phyloP scores from a whole-genome alignment of 2,329 filamentous ascomycete species.

The Pezicula carpinea region DNA sequence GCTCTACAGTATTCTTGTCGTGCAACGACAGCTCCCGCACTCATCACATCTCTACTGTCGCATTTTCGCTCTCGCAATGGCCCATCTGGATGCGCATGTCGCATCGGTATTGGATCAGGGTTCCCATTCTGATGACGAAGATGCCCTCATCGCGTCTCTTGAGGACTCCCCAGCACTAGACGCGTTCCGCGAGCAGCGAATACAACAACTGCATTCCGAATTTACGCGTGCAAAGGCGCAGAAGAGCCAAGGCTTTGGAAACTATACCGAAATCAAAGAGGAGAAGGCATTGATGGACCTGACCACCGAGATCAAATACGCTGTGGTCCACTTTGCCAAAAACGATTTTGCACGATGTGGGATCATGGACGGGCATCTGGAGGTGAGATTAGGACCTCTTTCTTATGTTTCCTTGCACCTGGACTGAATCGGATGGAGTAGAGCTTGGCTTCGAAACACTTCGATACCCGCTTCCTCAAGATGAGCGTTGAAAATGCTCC shows the following conservation, averaged over 20 bases:
- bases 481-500: constrained; percentile 57
- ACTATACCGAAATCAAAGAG: constrained; percentile 50
- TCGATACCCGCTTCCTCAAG: constrained; percentile 51
- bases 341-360: constrained; percentile 36
- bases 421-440: constrained; percentile 13
- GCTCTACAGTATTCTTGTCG: too few relatives aligned
- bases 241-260: constrained; percentile 45
- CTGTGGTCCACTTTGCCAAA: constrained; percentile 37
- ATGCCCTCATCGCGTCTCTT: constrained; percentile 52
- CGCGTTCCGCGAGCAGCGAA: constrained; percentile 50
- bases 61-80: constrained; percentile 29
- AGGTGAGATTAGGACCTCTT: constrained; percentile 15
- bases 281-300: constrained; percentile 51
- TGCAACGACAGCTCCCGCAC: too few relatives aligned
- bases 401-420: neutral
- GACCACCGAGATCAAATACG: constrained; percentile 33
- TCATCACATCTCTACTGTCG: neutral
- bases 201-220: constrained; percentile 54
- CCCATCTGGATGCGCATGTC: constrained; percentile 44
- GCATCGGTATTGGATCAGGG: constrained; percentile 40
- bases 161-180: constrained; percentile 47
- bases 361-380: constrained; percentile 36
- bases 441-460: constrained; percentile 49
- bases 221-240: constrained; percentile 46
- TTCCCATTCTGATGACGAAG: constrained; percentile 44